A percentile compares a stretch with the other conserved stretches of the same genome.
Conservation (phyloP, 176 grass and related monocot genomes). For the Musa troglodytarum region DNA sequence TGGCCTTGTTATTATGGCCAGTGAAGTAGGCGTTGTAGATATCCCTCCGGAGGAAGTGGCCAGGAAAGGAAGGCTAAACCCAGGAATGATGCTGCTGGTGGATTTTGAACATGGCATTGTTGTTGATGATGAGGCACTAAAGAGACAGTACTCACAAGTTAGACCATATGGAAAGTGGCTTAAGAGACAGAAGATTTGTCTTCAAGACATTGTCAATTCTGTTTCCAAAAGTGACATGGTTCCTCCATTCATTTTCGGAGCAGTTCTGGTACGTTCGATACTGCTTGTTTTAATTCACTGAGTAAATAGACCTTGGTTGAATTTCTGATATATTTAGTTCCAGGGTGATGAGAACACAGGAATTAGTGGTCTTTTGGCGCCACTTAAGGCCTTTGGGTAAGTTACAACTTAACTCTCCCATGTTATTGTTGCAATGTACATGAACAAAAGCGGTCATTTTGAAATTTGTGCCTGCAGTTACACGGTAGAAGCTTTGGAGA, state of each 20-base stretch:
- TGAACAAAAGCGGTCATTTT: slow-evolving; percentile 1
- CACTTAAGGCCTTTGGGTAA: slow-evolving; percentile 95
- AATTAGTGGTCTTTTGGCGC: slow-evolving; percentile 57
- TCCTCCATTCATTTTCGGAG: slow-evolving; percentile 44
- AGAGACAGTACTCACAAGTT: slow-evolving; percentile 80
- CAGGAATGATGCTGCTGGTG: slow-evolving; percentile 98
- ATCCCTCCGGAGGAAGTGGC: slow-evolving; percentile 69
- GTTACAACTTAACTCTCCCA: slow-evolving; percentile 5
- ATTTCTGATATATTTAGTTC: neutral
- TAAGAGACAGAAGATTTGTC: slow-evolving; percentile 60
- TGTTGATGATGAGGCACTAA: slow-evolving; percentile 82
- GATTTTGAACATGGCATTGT: slow-evolving; percentile 89
- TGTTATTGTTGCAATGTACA: slow-evolving; percentile 17
- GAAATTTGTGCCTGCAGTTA: slow-evolving; percentile 36
- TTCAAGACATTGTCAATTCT: slow-evolving; percentile 64
- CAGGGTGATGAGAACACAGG: slow-evolving; percentile 30
- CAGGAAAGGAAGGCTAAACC: slow-evolving; percentile 86
- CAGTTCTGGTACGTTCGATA: slow-evolving; percentile 37
- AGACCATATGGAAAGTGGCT: slow-evolving; percentile 89
- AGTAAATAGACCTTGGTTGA: neutral
- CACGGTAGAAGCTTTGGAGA: slow-evolving; percentile 83
- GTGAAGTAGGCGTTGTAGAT: slow-evolving; percentile 96
- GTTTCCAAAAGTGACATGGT: slow-evolving; percentile 47
- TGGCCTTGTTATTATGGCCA: slow-evolving; percentile 90
- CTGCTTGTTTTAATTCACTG: neutral